Evolutionary conservation across 495 filamentous ascomycete genomes (phyloP), one percentile per base, ranked within the genome.

Genomic region (Cercophora newfieldiana): DNA sequence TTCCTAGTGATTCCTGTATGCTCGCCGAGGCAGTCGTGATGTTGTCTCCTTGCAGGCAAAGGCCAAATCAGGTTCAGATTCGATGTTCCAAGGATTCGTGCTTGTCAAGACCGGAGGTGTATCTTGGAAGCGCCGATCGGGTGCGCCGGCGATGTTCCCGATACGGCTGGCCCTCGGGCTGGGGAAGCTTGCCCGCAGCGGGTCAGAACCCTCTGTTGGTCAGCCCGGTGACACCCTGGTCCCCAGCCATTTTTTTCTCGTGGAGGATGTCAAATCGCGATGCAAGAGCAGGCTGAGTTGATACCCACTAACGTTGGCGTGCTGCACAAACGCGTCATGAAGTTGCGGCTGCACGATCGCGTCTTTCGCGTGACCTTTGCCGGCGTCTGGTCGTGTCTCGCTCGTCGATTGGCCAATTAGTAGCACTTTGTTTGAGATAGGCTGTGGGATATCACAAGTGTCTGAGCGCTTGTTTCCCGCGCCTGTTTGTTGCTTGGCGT

Each of bases 321-420:
- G 58, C 62, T 68, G 62, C 62, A 54, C 49, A 71, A 60, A 51
- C 69, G 69, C 63, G 69, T 71, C 66, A 71, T 68, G 30, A 30
- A 64, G 58, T 37, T 22, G 61, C 44, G 61, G 61, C 61, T 51
- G 54, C 60, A 64, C 24, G 28, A 69, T 44, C 70, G 67, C 70
- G 70, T 69, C 63, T 51, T 60, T 67, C 67, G 58, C 65, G 65
- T 66, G 48, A 44, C 8, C 61, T 50, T 26, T 30, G 49, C 18
- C 47, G 26, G 5, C 2, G 26, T 31, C 19, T 55, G 30, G n/a
- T 16, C 26, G 16, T 16, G 12, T 21, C 14, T 59, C 58, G 62
- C 8, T 28, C 57, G 19, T 64, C 64, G 12, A 71, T 71, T 71
- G 69, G 69, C 55, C 66, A 64, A 68, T 67, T 58, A 24, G 61